Evolutionary conservation across 2,329 filamentous ascomycete genomes (phyloP).

Genomic region (Neodidymelliopsis sp.): DNA sequence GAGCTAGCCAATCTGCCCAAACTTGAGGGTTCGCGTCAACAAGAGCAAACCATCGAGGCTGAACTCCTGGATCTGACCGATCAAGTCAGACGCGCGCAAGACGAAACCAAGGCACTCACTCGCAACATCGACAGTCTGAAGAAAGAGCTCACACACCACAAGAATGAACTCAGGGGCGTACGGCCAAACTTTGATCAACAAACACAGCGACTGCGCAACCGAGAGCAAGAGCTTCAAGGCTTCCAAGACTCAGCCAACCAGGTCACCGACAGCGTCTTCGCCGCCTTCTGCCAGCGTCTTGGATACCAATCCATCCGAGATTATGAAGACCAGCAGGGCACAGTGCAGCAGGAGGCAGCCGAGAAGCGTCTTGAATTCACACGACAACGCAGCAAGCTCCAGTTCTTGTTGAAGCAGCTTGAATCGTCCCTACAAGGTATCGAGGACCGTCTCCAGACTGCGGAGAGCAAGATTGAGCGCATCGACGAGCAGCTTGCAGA

Average conservation of each 20-base stretch:
- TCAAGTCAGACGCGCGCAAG: constrained; percentile 72
- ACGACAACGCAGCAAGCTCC: constrained; percentile 72
- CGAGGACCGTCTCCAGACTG: constrained; percentile 70
- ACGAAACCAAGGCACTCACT: constrained; percentile 79
- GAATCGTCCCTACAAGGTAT: constrained; percentile 76
- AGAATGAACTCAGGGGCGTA: constrained; percentile 76
- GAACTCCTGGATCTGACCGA: constrained; percentile 83
- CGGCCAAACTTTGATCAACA: constrained; percentile 81
- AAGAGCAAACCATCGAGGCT: constrained; percentile 81
- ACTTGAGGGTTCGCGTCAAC: constrained; percentile 74
- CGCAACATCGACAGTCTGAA: constrained; percentile 86
- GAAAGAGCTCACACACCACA: constrained; percentile 77
- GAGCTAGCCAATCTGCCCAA: constrained; percentile 84
- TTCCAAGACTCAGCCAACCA: constrained; percentile 72
- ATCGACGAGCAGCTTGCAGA: constrained; percentile 69
- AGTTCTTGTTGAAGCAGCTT: constrained; percentile 68
- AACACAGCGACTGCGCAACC: constrained; percentile 69
- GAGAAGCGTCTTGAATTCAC: constrained; percentile 88
- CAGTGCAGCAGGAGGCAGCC: constrained; percentile 85
- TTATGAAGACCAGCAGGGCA: constrained; percentile 93
- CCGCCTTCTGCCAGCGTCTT: constrained; percentile 82
- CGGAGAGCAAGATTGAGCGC: constrained; percentile 71
- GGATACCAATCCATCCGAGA: constrained; percentile 90
- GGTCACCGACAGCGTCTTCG: constrained; percentile 89
- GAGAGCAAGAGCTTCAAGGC: constrained; percentile 63